phyloP scores from a whole-genome alignment of 176 grass and related monocot genomes.

The Oryza punctata region DNA sequence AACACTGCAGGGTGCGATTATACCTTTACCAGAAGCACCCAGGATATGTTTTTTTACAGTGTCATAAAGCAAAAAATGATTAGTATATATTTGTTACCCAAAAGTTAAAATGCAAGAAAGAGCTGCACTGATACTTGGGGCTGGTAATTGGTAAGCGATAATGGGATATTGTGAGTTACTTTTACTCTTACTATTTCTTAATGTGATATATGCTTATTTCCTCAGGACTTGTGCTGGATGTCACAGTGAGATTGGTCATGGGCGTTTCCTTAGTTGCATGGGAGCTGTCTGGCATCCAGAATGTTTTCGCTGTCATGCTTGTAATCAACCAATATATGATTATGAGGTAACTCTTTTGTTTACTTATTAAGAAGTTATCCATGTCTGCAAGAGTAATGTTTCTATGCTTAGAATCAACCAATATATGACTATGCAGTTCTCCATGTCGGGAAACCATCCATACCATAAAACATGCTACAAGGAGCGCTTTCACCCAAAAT shows the following conservation, averaged over 20 bases:
- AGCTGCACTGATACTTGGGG: background rate
- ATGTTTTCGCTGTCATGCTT: slow-evolving; percentile 90
- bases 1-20: background rate
- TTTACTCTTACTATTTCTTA: background rate
- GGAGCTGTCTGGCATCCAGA: slow-evolving; percentile 91
- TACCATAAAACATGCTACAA: slow-evolving; percentile 92
- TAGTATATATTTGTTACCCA: background rate
- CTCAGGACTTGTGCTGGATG: slow-evolving; percentile 82
- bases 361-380: slow-evolving; percentile 20
- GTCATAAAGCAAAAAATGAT: slow-evolving; percentile 20
- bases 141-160: background rate
- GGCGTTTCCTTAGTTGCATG: slow-evolving; percentile 85
- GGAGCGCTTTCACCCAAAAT: slow-evolving; percentile 92
- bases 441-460: slow-evolving; percentile 76
- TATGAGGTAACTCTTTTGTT: slow-evolving; percentile 61
- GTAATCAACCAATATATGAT: slow-evolving; percentile 83
- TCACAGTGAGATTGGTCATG: slow-evolving; percentile 76
- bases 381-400: background rate
- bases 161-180: background rate
- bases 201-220: slow-evolving; percentile 28
- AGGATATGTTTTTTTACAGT: slow-evolving; percentile 11
- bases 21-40: slow-evolving; percentile 13
- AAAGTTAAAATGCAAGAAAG: background rate
- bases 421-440: slow-evolving; percentile 60
- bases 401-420: background rate